phyloP scores from a whole-genome alignment of 2,329 filamentous ascomycete genomes.

The Coniochaeta pulveracea region DNA sequence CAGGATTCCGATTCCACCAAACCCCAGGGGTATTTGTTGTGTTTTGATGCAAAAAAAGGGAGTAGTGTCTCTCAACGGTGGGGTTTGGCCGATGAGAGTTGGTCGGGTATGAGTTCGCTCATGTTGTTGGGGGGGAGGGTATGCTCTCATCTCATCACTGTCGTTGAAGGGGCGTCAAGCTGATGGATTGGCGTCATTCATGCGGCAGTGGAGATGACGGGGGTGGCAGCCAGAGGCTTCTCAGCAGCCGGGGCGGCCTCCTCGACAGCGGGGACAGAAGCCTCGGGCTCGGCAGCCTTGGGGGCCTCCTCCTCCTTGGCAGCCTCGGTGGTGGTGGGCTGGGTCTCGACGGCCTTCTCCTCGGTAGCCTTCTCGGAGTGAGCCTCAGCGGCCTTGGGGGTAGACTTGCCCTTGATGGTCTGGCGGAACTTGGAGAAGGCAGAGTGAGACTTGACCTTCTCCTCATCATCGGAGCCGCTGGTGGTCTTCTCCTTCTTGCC shows the following conservation, averaged over 20 bases:
- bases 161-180: too few relatives aligned
- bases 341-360: constrained; percentile 24
- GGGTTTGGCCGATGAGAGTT: constrained; percentile 6
- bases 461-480: constrained; percentile 47
- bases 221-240: constrained; percentile 28
- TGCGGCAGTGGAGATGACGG: constrained; percentile 39
- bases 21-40: constrained; percentile 11
- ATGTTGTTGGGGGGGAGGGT: constrained; percentile 13
- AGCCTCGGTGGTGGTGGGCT: constrained; percentile 24
- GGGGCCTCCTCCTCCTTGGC: constrained; percentile 20
- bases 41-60: constrained; percentile 6
- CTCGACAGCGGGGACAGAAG: constrained; percentile 22
- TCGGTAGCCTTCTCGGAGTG: constrained; percentile 26
- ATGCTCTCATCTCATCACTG: constrained; percentile 12
- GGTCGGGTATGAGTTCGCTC: constrained; percentile 15
- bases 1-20: constrained; percentile 39
- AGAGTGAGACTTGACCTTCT: constrained; percentile 41
- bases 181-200: constrained; percentile 23
- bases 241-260: constrained; percentile 17
- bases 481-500: constrained; percentile 62
- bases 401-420: constrained; percentile 37
- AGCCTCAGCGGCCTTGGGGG: constrained; percentile 22
- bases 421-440: constrained; percentile 50
- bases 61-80: constrained; percentile 8
- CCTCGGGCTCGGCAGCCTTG: constrained; percentile 17